Evolutionary conservation across 75 land plant genomes (phyloP), one percentile per base, ranked within the genome.

Genomic region (Sequoia sempervirens): DNA sequence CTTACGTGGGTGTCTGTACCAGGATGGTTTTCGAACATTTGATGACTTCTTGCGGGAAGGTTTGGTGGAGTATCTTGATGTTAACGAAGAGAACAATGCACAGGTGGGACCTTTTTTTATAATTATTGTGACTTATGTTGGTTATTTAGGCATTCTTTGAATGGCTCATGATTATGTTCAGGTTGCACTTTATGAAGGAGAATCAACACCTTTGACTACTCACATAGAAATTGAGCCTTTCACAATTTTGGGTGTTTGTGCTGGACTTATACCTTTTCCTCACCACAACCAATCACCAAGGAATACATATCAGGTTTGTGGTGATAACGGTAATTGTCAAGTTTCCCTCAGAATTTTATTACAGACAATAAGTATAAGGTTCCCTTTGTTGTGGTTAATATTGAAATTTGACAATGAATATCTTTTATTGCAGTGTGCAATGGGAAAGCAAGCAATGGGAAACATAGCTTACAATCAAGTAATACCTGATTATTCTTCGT

Each of bases 361-460:
- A 23, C 37, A 34, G 32, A 34, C n/a, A 1, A 34, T 15, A 11
- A 20, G 20, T 72, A 75, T 81, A 56, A 18, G 17, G 50, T 52
- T 83, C 46, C 83, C 30, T 28, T 26, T 86, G n/a, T 61, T 14
- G 23, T 34, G 72, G 20, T 34, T 56, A 12, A 87, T 83, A 84
- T 70, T 81, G 18, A 40, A 54, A 36, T 32, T 83, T 32, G 32
- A 30, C 73, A 78, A 43, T 9, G 40, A 50, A 43, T 10, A 82
- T 43, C 28, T 70, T n/a, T 81, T n/a, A 18, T 36, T 84, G 84
- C 82, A 98, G 99, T 98, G 99, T 88, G 99, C 99, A 53, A 98
- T 98, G 99, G 99, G 99, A 26, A 98, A 98, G 86, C 99, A 98
- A 93, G 99, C 99, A 2, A 98, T 98, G 99, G 99, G 99, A 5